A percentile compares a stretch with the other conserved stretches of the same genome.
These are phyloP conservation scores for Bipolaris zeicola DNA, from an alignment of 2,329 filamentous ascomycete genomes.

Conservation along the genomic window DNA sequence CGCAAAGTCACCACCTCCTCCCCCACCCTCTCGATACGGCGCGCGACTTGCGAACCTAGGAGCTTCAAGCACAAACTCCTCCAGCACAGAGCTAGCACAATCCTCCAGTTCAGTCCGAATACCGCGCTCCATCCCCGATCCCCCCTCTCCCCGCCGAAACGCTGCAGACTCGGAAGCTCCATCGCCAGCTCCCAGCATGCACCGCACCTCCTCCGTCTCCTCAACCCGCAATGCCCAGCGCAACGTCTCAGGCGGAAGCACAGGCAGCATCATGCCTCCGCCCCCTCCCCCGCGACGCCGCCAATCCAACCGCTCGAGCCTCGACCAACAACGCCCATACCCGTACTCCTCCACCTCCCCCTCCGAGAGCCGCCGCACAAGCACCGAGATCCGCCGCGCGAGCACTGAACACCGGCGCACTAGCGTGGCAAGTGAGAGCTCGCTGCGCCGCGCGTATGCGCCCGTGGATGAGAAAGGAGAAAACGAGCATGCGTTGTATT, in stretches of 20 bases:
- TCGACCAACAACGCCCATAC: constrained; percentile 38
- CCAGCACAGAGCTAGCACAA: constrained; percentile 36
- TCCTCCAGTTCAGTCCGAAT: constrained; percentile 28
- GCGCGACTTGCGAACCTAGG: constrained; percentile 30
- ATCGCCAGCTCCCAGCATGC: constrained; percentile 23
- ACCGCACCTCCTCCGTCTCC: constrained; percentile 35
- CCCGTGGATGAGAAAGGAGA: constrained; percentile 20
- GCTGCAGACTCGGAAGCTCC: constrained; percentile 33
- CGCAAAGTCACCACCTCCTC: constrained; percentile 40
- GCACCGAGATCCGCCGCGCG: constrained; percentile 32
- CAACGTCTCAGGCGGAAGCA: constrained; percentile 35
- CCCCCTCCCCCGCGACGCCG: constrained; percentile 42
- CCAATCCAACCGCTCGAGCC: constrained; percentile 40
- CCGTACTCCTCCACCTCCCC: constrained; percentile 27
- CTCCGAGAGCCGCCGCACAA: constrained; percentile 36
- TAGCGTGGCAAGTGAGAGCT: constrained; percentile 43
- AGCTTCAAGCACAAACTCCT: constrained; percentile 37
- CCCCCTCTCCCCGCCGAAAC: constrained; percentile 31
- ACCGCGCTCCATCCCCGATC: constrained; percentile 26
- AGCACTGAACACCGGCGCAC: constrained; percentile 42
- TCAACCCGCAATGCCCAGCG: constrained; percentile 35
- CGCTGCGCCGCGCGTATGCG: constrained; percentile 33
- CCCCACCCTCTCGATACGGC: constrained; percentile 43
- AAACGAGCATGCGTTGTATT: constrained; percentile 34
- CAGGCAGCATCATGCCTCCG: constrained; percentile 30